phyloP scores from a whole-genome alignment of 352 stramenopile species.

The Globisporangium middletonii region DNA sequence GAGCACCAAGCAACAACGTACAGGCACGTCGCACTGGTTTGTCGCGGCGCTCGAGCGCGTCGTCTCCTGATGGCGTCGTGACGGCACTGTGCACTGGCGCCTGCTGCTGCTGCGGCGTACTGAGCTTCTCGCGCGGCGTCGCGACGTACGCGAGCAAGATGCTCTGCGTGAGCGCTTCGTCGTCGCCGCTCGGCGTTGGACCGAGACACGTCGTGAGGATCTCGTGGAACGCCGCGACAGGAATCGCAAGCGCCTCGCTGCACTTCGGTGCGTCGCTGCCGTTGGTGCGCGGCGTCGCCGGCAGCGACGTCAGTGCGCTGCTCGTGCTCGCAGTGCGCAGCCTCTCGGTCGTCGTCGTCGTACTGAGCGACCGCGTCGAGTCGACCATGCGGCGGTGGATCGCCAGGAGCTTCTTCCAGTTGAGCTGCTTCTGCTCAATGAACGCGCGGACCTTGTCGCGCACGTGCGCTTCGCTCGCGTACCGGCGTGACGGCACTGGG shows the following conservation, averaged over 20 bases:
- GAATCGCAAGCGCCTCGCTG: constrained; percentile 10
- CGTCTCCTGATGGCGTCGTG: not conserved
- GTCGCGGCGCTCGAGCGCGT: not conserved
- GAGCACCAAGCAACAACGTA: not conserved
- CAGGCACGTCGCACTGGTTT: constrained; percentile 3
- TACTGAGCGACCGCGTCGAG: constrained; percentile 1
- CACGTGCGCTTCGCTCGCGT: constrained; percentile 23
- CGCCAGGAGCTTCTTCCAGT: constrained; percentile 21
- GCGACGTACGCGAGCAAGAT: constrained; percentile 25
- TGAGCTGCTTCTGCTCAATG: constrained; percentile 18
- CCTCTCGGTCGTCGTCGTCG: not conserved
- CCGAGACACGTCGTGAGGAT: constrained; percentile 13
- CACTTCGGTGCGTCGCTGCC: not conserved
- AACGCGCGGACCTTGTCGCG: constrained; percentile 27
- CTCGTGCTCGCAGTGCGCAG: not conserved
- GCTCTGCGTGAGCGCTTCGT: constrained; percentile 17
- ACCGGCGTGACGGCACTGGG: constrained; percentile 20
- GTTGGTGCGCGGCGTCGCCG: too few relatives aligned
- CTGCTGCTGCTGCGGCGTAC: not conserved
- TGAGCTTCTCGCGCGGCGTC: constrained; percentile 5
- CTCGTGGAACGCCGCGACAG: constrained; percentile 14
- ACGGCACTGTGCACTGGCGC: not conserved
- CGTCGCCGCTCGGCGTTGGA: constrained; percentile 2
- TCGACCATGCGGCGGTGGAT: constrained; percentile 19
- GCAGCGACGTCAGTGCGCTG: not conserved